Evolutionary conservation across 2,329 filamentous ascomycete species (phyloP), one percentile per base, ranked within the genome.

Genomic region (Lachnellula willkommii): DNA sequence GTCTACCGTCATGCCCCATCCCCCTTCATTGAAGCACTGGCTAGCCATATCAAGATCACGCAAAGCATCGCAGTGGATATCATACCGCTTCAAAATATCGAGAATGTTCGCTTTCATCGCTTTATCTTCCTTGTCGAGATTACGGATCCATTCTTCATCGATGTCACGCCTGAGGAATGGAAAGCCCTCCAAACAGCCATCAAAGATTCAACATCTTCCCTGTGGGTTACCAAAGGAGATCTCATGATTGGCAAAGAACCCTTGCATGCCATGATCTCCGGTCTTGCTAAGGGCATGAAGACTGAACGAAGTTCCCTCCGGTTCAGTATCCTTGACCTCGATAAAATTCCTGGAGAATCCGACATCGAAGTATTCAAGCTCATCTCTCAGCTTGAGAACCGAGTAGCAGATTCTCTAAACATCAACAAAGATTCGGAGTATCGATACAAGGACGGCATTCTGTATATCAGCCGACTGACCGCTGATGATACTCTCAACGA

Each of bases 401-500:
- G 42, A 11, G 42, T 20, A 26, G 42, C 11, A 20, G 12, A 11
- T 46, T 26, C 42, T 20, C 11, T 15, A 4, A 20, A 20, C 24
- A 26, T 26, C 24, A 26, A 26, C 24, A 26, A 46, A 15, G 42
- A 20, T 26, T 46, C 17, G 12, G 36, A 37, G 36, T 37, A 37
- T 37, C 36, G 36, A 37, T 37, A 12, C 11, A 46, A 26, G 17
- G 17, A 12, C n/a, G 42, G 42, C 17, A 11, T 26, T 20, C 14
- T 46, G 14, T 17, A 17, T 20, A 12, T 20, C 42, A 46, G 42
- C 11, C n/a, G 42, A 12, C 42, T 46, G 15, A 40, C 15, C 7
- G n/a, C 9, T 22, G 48, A 50, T 22, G 48, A 37, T 20, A 14
- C 12, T 15, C 20, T 50, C 14, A 40, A 50, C 36, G 64, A 75